Evolutionary conservation across 1,284 basidiomycete genomes (phyloP), one percentile per base, ranked within the genome.

Genomic region (Anthracocystis setariae): DNA sequence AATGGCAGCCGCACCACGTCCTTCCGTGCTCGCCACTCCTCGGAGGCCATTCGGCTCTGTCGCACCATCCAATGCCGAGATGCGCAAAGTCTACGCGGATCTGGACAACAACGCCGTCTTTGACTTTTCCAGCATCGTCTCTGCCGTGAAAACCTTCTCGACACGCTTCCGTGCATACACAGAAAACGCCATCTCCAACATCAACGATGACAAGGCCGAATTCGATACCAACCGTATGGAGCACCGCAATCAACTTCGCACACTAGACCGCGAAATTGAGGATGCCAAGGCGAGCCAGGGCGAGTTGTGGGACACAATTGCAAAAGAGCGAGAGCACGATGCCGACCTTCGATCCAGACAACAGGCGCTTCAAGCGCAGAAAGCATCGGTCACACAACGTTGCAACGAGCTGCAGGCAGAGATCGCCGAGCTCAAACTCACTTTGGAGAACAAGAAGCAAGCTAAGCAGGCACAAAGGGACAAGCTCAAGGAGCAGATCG

Each of bases 241-340:
- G 46, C 58, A 73, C 12, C 54, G 64, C 40, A 72, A 72, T 39
- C 71, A 68, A 43, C 58, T 71, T 17, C 51, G 53, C 17, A 63
- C 52, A 39, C 72, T 77, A 3, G 75, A 77, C n/a, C 58, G 64
- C 12, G 69, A 78, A 56, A 69, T 76, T 46, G 76, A 76, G 29
- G 69, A 69, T 25, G 57, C 66, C 25, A 78, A 78, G 50, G 48
- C 67, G 21, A 59, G 60, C 12, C 76, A 78, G 56, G 64, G 69
- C 23, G 61, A 74, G 45, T 47, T 78, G 12, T 78, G 76, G 76
- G 72, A 78, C 13, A 75, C 72, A n/a, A 76, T 78, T 40, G 72
- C 74, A 12, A 51, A 66, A 5, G 76, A 78, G 42, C 50, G 76
- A 46, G 69, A 70, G 42, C 74, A 71, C 29, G 76, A 78, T 42